A percentile compares a stretch with the other conserved stretches of the same genome.
Evolutionary conservation across 75 land plant species (phyloP).

Genomic region (Selaginella tamariscina): DNA sequence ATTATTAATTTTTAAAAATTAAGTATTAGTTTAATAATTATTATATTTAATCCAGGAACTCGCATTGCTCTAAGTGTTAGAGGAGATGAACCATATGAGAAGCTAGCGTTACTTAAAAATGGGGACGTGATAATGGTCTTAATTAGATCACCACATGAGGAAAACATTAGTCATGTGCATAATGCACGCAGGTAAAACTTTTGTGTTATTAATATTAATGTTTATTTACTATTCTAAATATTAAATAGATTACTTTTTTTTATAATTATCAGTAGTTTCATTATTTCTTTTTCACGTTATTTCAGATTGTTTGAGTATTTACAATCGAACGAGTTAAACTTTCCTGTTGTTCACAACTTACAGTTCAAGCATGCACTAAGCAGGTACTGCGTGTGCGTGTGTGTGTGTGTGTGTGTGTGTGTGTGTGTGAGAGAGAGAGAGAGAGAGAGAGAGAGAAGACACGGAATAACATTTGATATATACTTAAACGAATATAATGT

Average conservation of each 20-base stretch:
- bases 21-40: background rate
- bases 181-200: slow-evolving; percentile 73
- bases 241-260: background rate
- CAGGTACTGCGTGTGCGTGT: slow-evolving; percentile 29
- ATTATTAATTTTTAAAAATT: too few species aligned
- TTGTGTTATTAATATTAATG: background rate
- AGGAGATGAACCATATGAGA: slow-evolving; percentile 77
- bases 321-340: slow-evolving; percentile 46
- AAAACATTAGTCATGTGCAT: slow-evolving; percentile 75
- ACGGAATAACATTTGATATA: background rate
- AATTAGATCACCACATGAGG: slow-evolving; percentile 54
- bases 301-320: slow-evolving; percentile 87
- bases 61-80: slow-evolving; percentile 66
- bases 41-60: slow-evolving; percentile 38
- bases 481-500: background rate
- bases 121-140: slow-evolving; percentile 71
- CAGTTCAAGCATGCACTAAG: slow-evolving; percentile 53
- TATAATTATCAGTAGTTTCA: background rate
- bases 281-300: background rate
- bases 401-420: too few species aligned
- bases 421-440: too few species aligned
- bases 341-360: slow-evolving; percentile 96
- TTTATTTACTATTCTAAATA: background rate
- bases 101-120: slow-evolving; percentile 50
- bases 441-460: too few species aligned